phyloP scores from a whole-genome alignment of 2,329 filamentous ascomycete genomes.

The Mollisiaceae sp. region DNA sequence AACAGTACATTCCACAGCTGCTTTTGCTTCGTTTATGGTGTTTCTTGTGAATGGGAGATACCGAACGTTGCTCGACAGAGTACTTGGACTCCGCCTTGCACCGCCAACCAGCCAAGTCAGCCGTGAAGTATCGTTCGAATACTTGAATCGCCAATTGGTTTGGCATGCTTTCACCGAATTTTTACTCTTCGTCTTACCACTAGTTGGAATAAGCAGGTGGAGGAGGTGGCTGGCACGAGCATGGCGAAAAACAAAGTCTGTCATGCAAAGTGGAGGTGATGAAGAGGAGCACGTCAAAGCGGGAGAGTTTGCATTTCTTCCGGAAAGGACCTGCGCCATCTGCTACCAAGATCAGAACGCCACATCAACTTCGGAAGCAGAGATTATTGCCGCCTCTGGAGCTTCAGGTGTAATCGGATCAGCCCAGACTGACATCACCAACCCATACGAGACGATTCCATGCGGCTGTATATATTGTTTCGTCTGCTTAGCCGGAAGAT shows the following conservation, averaged over 20 bases:
- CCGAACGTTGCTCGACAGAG: constrained; percentile 84
- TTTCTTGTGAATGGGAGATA: constrained; percentile 93
- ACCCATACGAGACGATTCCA: constrained; percentile 88
- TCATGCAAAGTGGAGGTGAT: constrained; percentile 58
- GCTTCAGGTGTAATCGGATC: constrained; percentile 82
- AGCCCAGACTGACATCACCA: constrained; percentile 91
- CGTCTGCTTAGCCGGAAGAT: constrained; percentile 86
- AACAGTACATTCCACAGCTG: constrained; percentile 79
- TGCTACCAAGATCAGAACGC: constrained; percentile 95
- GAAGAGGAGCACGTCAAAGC: constrained; percentile 59
- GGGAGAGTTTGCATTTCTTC: constrained; percentile 84
- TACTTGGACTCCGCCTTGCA: constrained; percentile 82
- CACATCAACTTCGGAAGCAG: constrained; percentile 70
- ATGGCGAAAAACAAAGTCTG: constrained; percentile 80
- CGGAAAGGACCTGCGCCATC: constrained; percentile 93
- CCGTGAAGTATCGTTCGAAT: constrained; percentile 95
- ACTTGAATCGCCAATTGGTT: constrained; percentile 94
- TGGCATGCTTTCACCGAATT: constrained; percentile 99
- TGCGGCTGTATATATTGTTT: constrained; percentile 97
- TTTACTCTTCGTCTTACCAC: constrained; percentile 91
- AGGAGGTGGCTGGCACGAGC: constrained; percentile 83
- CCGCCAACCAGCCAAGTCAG: constrained; percentile 84
- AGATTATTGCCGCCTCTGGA: constrained; percentile 71
- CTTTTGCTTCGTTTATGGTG: constrained; percentile 84
- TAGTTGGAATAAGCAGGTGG: constrained; percentile 96